Conservation (phyloP, 305 asterid species). For the Solanum hybrid region DNA sequence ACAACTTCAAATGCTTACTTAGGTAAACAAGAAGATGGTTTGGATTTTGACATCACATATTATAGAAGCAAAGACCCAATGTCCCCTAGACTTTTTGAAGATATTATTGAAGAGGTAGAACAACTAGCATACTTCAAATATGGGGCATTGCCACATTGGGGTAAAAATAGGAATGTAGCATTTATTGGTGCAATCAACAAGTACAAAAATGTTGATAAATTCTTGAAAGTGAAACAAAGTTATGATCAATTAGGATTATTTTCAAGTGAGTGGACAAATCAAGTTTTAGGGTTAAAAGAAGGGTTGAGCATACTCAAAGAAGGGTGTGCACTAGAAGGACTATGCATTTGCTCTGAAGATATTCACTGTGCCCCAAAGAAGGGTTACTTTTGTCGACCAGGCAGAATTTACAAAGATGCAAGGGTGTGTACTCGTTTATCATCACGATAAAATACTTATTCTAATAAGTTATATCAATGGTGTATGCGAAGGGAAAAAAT, state of each 20-base stretch:
- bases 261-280: conserved; percentile 8
- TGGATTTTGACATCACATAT: conserved; percentile 18
- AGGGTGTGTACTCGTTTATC: conserved; percentile 6
- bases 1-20: conserved; percentile 20
- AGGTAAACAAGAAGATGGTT: conserved; percentile 17
- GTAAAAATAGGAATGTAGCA: conserved; percentile 19
- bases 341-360: conserved; percentile 7
- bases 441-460: background rate
- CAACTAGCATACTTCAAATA: conserved; percentile 16
- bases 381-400: conserved; percentile 3
- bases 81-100: conserved; percentile 18
- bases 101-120: conserved; percentile 21
- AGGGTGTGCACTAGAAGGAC: conserved; percentile 12
- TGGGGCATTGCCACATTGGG: conserved; percentile 26
- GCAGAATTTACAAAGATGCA: background rate
- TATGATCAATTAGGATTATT: background rate
- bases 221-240: conserved; percentile 9
- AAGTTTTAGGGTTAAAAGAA: background rate
- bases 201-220: conserved; percentile 6
- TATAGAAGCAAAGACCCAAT: conserved; percentile 18
- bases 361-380: conserved; percentile 2
- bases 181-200: conserved; percentile 16
- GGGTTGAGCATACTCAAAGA: background rate
- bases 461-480: background rate
- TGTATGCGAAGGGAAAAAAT: background rate